Evolutionary conservation across 225 moss, liverwort and hornwort species (phyloP).

Genomic region (Pseudoscleropodium purum): DNA sequence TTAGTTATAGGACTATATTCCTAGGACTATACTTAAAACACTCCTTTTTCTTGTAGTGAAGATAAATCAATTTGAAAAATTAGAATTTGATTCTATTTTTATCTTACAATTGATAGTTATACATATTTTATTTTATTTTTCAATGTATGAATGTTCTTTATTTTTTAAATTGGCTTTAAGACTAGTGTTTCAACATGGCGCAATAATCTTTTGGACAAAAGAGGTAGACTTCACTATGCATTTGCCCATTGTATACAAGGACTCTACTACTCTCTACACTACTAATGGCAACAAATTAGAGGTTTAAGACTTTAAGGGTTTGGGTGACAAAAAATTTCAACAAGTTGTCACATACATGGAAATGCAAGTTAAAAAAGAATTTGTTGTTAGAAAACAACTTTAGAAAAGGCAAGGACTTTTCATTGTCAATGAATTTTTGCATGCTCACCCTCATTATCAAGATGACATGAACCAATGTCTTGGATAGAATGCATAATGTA

Average conservation of each 20-base stretch:
- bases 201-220: neutral
- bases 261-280: accelerated
- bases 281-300: neutral
- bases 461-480: accelerated
- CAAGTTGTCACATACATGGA: accelerated
- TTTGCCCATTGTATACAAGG: neutral
- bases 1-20: no score
- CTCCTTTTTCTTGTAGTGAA: no score
- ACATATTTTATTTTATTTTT: neutral
- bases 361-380: neutral
- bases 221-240: neutral
- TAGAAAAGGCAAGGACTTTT: neutral
- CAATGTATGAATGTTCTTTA: neutral
- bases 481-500: neutral
- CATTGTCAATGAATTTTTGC: neutral
- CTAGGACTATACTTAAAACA: no score
- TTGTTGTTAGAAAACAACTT: accelerated
- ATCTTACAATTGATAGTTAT: neutral
- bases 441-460: neutral
- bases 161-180: neutral
- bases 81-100: neutral
- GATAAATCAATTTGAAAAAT: neutral
- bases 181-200: neutral
- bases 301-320: neutral
- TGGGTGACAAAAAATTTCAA: neutral